Percentiles rank a stretch among this genome's conserved stretches.
Evolutionary conservation across 2,329 filamentous ascomycete genomes (phyloP).

Genomic region (Orbilia javanica): DNA sequence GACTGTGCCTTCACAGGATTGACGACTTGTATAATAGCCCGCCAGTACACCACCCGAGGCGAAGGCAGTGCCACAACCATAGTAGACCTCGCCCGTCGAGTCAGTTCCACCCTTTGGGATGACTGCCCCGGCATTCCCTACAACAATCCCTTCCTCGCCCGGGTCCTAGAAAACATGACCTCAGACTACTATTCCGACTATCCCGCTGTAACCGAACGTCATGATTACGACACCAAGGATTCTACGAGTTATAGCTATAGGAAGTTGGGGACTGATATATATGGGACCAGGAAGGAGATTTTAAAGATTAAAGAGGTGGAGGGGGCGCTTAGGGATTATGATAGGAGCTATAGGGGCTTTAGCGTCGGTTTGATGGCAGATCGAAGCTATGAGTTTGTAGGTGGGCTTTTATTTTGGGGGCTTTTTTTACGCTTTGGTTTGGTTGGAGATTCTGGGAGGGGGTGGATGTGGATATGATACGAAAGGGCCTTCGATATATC

Average conservation of each 20-base stretch:
- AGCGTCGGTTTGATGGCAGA: constrained; percentile 43
- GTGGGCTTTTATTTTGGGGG: constrained; percentile 51
- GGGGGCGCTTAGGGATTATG: not conserved
- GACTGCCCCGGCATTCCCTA: constrained; percentile 17
- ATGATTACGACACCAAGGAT: constrained; percentile 6
- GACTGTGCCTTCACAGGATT: too few relatives aligned
- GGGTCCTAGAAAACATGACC: constrained; percentile 9
- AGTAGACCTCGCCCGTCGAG: not conserved
- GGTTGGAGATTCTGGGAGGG: not conserved
- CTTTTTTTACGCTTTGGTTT: not conserved
- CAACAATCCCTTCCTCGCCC: constrained; percentile 25
- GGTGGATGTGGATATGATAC: not conserved
- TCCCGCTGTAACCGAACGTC: constrained; percentile 22
- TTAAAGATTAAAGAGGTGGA: not conserved
- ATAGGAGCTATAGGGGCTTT: not conserved
- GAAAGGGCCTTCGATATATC: too few relatives aligned
- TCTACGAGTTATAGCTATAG: constrained; percentile 8
- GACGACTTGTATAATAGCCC: not conserved
- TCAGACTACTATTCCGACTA: not conserved
- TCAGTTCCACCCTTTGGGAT: not conserved
- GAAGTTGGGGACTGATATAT: constrained; percentile 24
- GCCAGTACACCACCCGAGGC: not conserved
- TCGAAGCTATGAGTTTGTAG: constrained; percentile 58
- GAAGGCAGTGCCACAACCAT: not conserved
- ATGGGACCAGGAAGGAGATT: constrained; percentile 8